Percentiles rank a stretch among this genome's conserved stretches.
These are phyloP conservation scores for Colletotrichum cereale DNA, from an alignment of 2,329 filamentous ascomycete species.

Conservation along the genomic window DNA sequence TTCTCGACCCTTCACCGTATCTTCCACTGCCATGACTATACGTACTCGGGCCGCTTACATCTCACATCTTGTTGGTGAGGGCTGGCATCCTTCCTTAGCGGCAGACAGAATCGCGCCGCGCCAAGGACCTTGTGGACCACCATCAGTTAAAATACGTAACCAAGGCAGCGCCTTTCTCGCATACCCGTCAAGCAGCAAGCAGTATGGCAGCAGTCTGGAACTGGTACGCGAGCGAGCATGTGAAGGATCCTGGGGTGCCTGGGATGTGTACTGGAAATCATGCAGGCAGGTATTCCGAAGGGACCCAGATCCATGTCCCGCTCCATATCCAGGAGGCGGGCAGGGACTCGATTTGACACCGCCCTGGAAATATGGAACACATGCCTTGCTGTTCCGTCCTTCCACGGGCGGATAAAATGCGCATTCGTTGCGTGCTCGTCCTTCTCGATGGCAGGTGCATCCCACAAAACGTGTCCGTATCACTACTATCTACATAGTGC, in stretches of 20 bases:
- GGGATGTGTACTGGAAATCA: background rate
- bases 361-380: slow-evolving; percentile 1
- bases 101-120: background rate
- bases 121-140: background rate
- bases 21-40: background rate
- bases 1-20: background rate
- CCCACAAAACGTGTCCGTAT: background rate
- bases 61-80: background rate
- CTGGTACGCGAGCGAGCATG: background rate
- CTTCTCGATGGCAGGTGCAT: background rate
- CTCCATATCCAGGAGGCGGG: background rate
- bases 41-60: background rate
- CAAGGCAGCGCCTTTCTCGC: background rate
- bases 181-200: background rate
- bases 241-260: background rate
- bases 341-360: slow-evolving; percentile 5
- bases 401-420: background rate
- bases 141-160: background rate
- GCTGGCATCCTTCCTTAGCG: background rate
- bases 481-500: background rate
- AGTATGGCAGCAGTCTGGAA: background rate
- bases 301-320: background rate
- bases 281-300: background rate
- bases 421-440: background rate
- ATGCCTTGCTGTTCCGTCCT: slow-evolving; percentile 1